phyloP scores from a whole-genome alignment of 768 basidiomycete species.

The Agaricus blazei region DNA sequence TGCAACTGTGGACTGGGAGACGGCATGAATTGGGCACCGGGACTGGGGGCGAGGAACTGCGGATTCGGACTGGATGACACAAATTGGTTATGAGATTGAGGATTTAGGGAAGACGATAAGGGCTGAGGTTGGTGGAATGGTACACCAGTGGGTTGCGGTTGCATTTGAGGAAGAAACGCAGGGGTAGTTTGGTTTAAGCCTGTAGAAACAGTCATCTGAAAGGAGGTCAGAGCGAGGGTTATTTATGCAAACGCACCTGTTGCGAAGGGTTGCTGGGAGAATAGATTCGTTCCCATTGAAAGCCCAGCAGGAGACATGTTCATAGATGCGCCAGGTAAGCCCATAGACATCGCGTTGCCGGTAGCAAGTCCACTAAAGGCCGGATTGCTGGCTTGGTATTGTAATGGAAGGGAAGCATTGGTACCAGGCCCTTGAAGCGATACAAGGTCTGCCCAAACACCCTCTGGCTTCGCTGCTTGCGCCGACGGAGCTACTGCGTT shows the following conservation, averaged over 20 bases:
- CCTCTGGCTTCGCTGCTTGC: conserved; percentile 17
- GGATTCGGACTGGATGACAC: conserved; percentile 26
- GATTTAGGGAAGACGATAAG: conserved; percentile 15
- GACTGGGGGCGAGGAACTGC: conserved; percentile 19
- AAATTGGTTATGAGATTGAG: conserved; percentile 25
- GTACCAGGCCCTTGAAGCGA: conserved; percentile 38
- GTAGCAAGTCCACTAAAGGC: conserved; percentile 4
- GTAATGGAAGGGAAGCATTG: conserved; percentile 50
- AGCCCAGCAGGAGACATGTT: not conserved
- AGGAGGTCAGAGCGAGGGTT: conserved; percentile 11
- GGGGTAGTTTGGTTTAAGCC: conserved; percentile 10
- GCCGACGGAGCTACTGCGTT: conserved; percentile 4
- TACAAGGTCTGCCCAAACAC: conserved; percentile 56
- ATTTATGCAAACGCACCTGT: conserved; percentile 13
- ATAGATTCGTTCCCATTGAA: conserved; percentile 17
- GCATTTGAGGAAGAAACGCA: conserved; percentile 12
- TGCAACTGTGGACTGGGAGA: conserved; percentile 32
- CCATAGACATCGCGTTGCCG: not conserved
- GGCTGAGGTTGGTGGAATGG: conserved; percentile 22
- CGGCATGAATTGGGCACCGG: conserved; percentile 17
- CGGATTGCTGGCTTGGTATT: conserved; percentile 23
- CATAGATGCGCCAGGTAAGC: not conserved
- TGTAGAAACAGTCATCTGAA: not conserved
- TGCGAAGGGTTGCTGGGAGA: conserved; percentile 14
- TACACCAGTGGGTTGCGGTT: conserved; percentile 15